Evolutionary conservation across 768 basidiomycete genomes (phyloP).

Genomic region (Lactarius sanguifluus): DNA sequence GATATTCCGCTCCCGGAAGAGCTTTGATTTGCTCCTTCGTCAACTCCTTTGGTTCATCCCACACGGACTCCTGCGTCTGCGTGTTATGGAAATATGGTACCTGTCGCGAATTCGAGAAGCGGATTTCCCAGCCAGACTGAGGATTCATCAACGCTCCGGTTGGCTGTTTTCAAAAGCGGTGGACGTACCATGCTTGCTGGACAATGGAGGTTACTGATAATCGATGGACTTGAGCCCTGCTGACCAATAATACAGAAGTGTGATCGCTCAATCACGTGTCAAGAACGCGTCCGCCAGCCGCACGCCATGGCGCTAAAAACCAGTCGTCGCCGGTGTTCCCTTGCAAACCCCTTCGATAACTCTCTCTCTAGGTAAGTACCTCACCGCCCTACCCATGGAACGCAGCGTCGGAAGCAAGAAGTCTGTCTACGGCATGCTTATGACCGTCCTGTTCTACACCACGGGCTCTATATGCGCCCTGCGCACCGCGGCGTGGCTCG

Average conservation of each 20-base stretch:
- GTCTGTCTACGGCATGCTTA: constrained; percentile 15
- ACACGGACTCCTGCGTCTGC: constrained; percentile 66
- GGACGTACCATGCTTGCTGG: constrained; percentile 16
- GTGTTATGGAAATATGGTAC: constrained; percentile 89
- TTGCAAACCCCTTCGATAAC: not conserved
- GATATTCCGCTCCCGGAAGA: constrained; percentile 69
- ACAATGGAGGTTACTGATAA: not conserved
- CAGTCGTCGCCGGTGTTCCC: not conserved
- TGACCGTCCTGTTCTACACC: constrained; percentile 17
- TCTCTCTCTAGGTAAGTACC: not conserved
- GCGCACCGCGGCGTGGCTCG: not conserved
- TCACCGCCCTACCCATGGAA: not conserved
- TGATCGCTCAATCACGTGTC: constrained; percentile 4
- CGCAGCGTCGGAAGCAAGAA: not conserved
- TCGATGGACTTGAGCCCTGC: not conserved
- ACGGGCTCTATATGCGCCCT: constrained; percentile 3
- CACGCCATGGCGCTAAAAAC: not conserved
- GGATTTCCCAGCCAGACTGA: constrained; percentile 70
- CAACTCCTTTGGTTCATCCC: constrained; percentile 72
- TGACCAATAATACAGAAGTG: not conserved
- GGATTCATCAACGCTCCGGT: not conserved
- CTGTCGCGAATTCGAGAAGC: constrained; percentile 73
- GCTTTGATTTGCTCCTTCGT: constrained; percentile 55
- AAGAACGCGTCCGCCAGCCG: constrained; percentile 3
- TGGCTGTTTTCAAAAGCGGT: not conserved